A percentile compares a stretch with the other conserved stretches of the same genome.
phyloP scores from a whole-genome alignment of 345 rosid genomes.

The Hibiscus tridactylites region DNA sequence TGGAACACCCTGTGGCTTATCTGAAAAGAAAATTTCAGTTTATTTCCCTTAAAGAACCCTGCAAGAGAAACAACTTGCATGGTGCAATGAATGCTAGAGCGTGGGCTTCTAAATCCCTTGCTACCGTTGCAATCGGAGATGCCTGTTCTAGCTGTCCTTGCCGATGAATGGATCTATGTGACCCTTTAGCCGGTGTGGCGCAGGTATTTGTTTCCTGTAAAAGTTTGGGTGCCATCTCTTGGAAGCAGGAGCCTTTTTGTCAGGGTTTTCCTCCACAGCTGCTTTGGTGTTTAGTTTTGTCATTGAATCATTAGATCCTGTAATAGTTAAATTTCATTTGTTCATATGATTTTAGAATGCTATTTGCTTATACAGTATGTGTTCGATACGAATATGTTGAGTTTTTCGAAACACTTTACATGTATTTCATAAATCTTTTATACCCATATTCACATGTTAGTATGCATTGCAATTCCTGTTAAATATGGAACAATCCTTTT shows the following conservation, averaged over 20 bases:
- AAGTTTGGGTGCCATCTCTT: constrained; percentile 5
- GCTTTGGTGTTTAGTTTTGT: neutral
- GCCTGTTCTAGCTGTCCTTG: constrained; percentile 49
- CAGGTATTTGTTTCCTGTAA: neutral
- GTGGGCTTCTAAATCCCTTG: constrained; percentile 93
- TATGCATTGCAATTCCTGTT: no score
- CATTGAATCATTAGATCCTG: neutral
- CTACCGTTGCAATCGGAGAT: constrained; percentile 82
- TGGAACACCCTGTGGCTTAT: constrained; percentile 55
- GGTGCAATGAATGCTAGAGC: constrained; percentile 86
- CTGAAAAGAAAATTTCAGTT: constrained; percentile 45
- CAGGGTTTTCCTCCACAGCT: neutral
- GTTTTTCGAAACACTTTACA: no score
- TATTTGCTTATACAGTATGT: no score
- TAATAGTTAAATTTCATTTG: neutral
- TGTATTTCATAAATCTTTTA: no score
- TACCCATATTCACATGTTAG: no score
- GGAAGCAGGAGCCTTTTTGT: neutral
- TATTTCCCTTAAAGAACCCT: constrained; percentile 56
- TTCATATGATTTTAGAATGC: neutral
- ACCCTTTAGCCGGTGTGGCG: neutral
- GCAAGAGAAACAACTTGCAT: constrained; percentile 78
- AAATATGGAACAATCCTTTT: no score
- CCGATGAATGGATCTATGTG: constrained; percentile 23
- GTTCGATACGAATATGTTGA: no score